Percentiles rank a stretch among this genome's conserved stretches.
These are phyloP conservation scores for Colletotrichum ledebouriae DNA, from an alignment of 2,329 filamentous ascomycete genomes.

Conservation along the genomic window DNA sequence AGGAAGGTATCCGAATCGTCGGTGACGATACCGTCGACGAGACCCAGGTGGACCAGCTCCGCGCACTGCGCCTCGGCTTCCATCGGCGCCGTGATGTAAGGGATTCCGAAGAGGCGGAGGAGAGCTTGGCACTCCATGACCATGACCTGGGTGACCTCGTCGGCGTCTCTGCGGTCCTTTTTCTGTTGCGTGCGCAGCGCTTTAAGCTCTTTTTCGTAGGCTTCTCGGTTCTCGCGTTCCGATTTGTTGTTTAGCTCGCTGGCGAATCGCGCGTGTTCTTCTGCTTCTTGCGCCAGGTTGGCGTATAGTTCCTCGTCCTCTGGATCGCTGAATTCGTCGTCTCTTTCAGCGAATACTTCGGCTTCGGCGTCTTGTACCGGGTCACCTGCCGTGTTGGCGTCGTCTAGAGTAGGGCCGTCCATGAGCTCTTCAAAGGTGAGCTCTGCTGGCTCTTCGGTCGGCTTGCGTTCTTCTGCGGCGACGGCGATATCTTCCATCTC, in stretches of 20 bases:
- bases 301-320: conserved; percentile 92
- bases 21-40: conserved; percentile 97
- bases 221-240: conserved; percentile 75
- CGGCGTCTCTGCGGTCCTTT: conserved; percentile 94
- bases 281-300: conserved; percentile 89
- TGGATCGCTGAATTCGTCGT: conserved; percentile 84
- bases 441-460: conserved; percentile 32
- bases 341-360: conserved; percentile 67
- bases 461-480: conserved; percentile 11
- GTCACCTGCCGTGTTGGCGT: conserved; percentile 33
- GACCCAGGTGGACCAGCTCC: conserved; percentile 84
- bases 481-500: conserved; percentile 21
- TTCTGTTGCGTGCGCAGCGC: conserved; percentile 94
- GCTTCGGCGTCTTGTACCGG: conserved; percentile 52
- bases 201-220: conserved; percentile 90
- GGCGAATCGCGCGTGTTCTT: conserved; percentile 94
- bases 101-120: conserved; percentile 89
- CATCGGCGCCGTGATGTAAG: conserved; percentile 98
- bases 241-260: conserved; percentile 86
- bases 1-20: conserved; percentile 97
- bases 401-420: conserved; percentile 44
- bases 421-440: conserved; percentile 44
- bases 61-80: conserved; percentile 99
- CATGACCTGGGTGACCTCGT: conserved; percentile 98
- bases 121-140: conserved; percentile 94